These are phyloP conservation scores for Aspergillus latus DNA, from an alignment of 2,329 filamentous ascomycete species.

Conservation along the genomic window DNA sequence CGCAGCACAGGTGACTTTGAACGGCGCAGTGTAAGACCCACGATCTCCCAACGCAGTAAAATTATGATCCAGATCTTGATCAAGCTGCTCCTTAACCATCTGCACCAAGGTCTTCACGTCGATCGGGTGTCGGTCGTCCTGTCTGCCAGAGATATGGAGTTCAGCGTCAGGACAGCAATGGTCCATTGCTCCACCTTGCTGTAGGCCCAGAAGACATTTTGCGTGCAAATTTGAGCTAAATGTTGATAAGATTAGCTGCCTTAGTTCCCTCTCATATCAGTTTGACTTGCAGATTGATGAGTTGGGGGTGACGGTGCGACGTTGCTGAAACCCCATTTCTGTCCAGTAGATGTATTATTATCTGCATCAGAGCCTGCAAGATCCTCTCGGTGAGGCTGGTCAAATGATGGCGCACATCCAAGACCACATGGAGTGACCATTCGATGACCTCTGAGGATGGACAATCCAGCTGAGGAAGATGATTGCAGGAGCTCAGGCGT, in stretches of 20 bases:
- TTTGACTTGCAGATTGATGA: neutral
- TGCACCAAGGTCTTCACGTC: conserved; percentile 19
- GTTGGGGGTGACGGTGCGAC: neutral
- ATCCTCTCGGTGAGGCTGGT: conserved; percentile 7
- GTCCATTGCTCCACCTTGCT: conserved; percentile 22
- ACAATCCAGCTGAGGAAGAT: conserved; percentile 11
- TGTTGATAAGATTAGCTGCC: conserved; percentile 15
- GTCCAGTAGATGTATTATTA: neutral
- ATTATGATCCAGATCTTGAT: conserved; percentile 26
- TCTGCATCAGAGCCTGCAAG: conserved; percentile 9
- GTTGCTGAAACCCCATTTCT: neutral
- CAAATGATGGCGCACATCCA: conserved; percentile 19
- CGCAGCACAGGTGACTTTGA: conserved; percentile 28
- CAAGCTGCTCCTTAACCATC: conserved; percentile 26
- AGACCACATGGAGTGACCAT: conserved; percentile 10
- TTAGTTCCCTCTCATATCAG: neutral
- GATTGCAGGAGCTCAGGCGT: conserved; percentile 17
- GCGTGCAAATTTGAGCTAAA: conserved; percentile 28
- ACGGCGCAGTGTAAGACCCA: conserved; percentile 27
- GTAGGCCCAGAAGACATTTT: conserved; percentile 31
- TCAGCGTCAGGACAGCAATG: conserved; percentile 27
- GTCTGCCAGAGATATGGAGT: conserved; percentile 13
- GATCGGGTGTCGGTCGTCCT: conserved; percentile 20
- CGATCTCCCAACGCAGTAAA: conserved; percentile 25
- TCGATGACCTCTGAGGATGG: conserved; percentile 6